A percentile compares a stretch with the other conserved stretches of the same genome.
These are phyloP conservation scores for Boletus tylopilopsis DNA, from an alignment of 768 basidiomycete genomes.

Conservation along the genomic window DNA sequence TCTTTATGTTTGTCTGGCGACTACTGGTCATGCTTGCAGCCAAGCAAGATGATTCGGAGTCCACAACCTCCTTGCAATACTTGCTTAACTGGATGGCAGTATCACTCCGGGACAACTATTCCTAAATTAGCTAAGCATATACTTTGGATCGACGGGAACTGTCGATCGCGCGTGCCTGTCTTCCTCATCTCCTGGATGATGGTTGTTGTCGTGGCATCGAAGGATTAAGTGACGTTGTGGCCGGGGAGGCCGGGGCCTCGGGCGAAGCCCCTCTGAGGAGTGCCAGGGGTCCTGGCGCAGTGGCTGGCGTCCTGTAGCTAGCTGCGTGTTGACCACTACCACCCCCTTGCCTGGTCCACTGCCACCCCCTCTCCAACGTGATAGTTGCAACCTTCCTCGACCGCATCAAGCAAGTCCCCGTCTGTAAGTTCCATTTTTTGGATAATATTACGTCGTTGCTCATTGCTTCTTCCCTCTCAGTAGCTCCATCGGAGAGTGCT, in stretches of 20 bases:
- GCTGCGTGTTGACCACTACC: too few species aligned
- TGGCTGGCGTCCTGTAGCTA: too few species aligned
- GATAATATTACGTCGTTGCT: not conserved
- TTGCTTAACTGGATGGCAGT: conserved; percentile 36
- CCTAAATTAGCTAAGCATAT: conserved; percentile 32
- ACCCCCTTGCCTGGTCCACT: too few species aligned
- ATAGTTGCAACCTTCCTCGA: conserved; percentile 40
- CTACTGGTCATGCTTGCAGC: conserved; percentile 55
- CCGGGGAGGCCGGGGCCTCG: too few species aligned
- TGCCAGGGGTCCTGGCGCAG: too few species aligned
- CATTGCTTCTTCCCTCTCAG: not conserved
- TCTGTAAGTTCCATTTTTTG: conserved; percentile 39
- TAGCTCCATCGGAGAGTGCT: conserved; percentile 37
- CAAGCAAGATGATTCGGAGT: conserved; percentile 45
- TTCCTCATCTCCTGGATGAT: conserved; percentile 29
- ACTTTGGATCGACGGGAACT: conserved; percentile 44
- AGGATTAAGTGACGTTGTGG: not conserved
- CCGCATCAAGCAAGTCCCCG: conserved; percentile 38
- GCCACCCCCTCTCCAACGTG: too few species aligned
- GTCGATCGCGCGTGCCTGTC: conserved; percentile 34
- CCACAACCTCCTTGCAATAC: conserved; percentile 26
- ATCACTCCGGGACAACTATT: conserved; percentile 31
- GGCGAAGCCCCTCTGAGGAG: too few species aligned
- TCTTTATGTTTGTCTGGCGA: conserved; percentile 63
- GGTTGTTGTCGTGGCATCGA: not conserved